A percentile compares a stretch with the other conserved stretches of the same genome.
phyloP scores from a whole-genome alignment of 192 early-diverging fungal species.

The Dissophora globulifera region DNA sequence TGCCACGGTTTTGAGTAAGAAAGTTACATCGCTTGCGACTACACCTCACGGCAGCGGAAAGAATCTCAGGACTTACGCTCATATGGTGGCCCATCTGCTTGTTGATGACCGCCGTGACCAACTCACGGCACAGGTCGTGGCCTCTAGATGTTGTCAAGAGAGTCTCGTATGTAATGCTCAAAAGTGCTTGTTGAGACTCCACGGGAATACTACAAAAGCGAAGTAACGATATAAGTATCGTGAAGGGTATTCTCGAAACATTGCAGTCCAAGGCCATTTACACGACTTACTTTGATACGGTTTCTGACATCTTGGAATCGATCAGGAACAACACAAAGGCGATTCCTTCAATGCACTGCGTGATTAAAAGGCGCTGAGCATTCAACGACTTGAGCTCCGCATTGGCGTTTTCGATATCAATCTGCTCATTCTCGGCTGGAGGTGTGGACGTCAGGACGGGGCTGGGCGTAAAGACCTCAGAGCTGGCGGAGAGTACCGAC shows the following conservation, averaged over 20 bases:
- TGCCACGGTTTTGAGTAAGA: no score
- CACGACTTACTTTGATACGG: slow-evolving; percentile 56
- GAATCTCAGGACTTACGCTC: slow-evolving; percentile 57
- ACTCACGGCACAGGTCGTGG: slow-evolving; percentile 63
- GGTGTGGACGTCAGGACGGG: slow-evolving; percentile 31
- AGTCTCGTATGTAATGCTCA: slow-evolving; percentile 65
- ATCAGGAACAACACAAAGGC: slow-evolving; percentile 72
- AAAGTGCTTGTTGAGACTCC: slow-evolving; percentile 58
- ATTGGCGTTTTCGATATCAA: slow-evolving; percentile 50
- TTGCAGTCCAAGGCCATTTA: no score
- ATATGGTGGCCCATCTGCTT: slow-evolving; percentile 61
- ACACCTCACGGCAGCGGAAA: no score
- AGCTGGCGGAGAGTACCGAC: slow-evolving; percentile 8
- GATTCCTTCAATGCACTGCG: slow-evolving; percentile 69
- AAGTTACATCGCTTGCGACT: no score
- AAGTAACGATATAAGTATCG: not conserved
- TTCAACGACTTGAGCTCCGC: slow-evolving; percentile 69
- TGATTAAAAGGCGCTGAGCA: slow-evolving; percentile 66
- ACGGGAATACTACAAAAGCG: slow-evolving; percentile 42
- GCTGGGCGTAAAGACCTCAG: slow-evolving; percentile 35
- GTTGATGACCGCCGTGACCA: slow-evolving; percentile 76
- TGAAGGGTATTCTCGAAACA: no score
- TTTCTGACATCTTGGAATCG: slow-evolving; percentile 70
- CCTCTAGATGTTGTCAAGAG: slow-evolving; percentile 64
- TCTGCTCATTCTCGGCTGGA: slow-evolving; percentile 45